Evolutionary conservation across 2,329 filamentous ascomycete genomes (phyloP).

Genomic region (Colletotrichum sp.): DNA sequence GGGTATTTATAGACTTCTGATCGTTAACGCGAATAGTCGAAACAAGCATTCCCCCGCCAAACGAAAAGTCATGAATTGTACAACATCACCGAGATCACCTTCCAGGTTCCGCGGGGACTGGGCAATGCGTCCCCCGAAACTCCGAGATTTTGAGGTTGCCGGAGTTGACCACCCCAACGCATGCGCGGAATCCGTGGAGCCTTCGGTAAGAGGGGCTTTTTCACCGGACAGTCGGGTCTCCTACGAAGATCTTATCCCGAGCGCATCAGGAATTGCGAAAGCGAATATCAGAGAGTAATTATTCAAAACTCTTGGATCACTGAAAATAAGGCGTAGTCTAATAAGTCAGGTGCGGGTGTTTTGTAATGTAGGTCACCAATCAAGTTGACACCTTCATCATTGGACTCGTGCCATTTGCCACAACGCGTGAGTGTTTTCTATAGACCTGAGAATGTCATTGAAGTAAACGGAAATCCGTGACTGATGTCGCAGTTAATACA

Average conservation of each 20-base stretch:
- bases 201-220: not conserved
- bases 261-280: not conserved
- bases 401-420: not conserved
- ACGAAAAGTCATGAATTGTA: not conserved
- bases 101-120: not conserved
- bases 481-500: not conserved
- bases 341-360: not conserved
- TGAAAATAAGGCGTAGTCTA: not conserved
- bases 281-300: not conserved
- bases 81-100: not conserved
- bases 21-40: not conserved
- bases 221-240: not conserved
- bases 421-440: not conserved
- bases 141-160: not conserved
- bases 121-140: not conserved
- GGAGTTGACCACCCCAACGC: not conserved
- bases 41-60: not conserved
- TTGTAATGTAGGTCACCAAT: not conserved
- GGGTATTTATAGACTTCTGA: not conserved
- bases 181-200: not conserved
- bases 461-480: not conserved
- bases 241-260: not conserved
- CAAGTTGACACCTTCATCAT: not conserved
- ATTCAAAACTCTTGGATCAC: not conserved
- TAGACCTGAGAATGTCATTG: fast-evolving